Evolutionary conservation across 2,329 filamentous ascomycete species (phyloP).

Genomic region (Penicillium psychrosexuale): DNA sequence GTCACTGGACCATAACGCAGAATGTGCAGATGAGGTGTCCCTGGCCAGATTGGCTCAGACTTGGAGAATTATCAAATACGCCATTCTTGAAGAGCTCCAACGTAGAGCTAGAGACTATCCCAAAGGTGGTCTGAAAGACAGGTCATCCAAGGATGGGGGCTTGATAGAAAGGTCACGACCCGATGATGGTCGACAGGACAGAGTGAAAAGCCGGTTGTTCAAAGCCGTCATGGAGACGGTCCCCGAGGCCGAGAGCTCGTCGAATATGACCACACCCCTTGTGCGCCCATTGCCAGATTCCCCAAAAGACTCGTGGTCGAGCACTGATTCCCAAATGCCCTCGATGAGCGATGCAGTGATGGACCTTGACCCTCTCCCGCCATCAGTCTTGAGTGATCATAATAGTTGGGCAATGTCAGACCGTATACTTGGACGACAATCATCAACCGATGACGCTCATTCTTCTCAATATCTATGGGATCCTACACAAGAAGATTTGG

Average conservation of each 20-base stretch:
- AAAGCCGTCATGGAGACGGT: slow-evolving; percentile 43
- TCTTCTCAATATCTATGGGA: slow-evolving; percentile 25
- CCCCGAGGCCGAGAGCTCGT: slow-evolving; percentile 49
- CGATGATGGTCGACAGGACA: slow-evolving; percentile 35
- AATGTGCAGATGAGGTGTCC: slow-evolving; percentile 51
- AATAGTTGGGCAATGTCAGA: slow-evolving; percentile 33
- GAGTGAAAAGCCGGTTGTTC: slow-evolving; percentile 43
- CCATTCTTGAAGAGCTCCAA: slow-evolving; percentile 50
- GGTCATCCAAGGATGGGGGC: slow-evolving; percentile 30
- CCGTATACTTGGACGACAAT: slow-evolving; percentile 20
- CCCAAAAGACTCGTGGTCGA: slow-evolving; percentile 9
- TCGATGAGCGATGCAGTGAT: slow-evolving; percentile 36
- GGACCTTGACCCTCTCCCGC: slow-evolving; percentile 43
- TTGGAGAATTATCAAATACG: slow-evolving; percentile 56
- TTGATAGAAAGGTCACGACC: slow-evolving; percentile 26
- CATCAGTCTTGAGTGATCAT: slow-evolving; percentile 42
- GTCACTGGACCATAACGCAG: slow-evolving; percentile 54
- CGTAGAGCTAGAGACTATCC: slow-evolving; percentile 37
- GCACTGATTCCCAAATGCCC: slow-evolving; percentile 30
- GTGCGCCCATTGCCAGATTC: slow-evolving; percentile 45
- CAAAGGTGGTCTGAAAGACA: slow-evolving; percentile 24
- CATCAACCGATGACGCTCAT: slow-evolving; percentile 25
- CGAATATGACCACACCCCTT: slow-evolving; percentile 56
- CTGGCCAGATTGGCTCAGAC: slow-evolving; percentile 55
- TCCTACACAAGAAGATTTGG: slow-evolving; percentile 18